phyloP scores from a whole-genome alignment of 2,329 filamentous ascomycete species.

The Apiospora saccharicola region DNA sequence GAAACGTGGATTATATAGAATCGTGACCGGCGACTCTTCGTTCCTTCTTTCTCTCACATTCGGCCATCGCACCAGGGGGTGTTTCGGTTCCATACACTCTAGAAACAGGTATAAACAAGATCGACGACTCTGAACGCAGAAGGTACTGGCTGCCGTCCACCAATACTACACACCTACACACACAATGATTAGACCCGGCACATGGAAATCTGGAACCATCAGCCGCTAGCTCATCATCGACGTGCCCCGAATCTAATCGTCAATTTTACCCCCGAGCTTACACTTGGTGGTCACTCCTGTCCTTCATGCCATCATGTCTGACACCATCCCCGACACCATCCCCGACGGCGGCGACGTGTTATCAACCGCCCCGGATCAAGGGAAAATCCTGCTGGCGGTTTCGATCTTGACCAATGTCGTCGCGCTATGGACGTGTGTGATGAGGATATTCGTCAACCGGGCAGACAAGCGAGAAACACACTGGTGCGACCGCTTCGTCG shows the following conservation, averaged over 20 bases:
- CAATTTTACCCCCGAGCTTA: background rate
- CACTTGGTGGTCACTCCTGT: background rate
- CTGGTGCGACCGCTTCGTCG: slow-evolving; percentile 46
- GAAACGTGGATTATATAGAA: slow-evolving; percentile 2
- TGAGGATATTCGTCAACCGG: slow-evolving; percentile 42
- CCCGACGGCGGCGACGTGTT: background rate
- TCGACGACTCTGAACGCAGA: slow-evolving; percentile 8
- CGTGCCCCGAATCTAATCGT: background rate
- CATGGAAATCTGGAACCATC: background rate
- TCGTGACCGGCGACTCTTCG: background rate
- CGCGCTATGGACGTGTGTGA: slow-evolving; percentile 43
- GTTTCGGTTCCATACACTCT: slow-evolving; percentile 1
- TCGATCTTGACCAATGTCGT: slow-evolving; percentile 43
- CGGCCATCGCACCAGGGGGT: background rate
- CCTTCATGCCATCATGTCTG: slow-evolving; percentile 7
- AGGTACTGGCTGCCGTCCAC: background rate
- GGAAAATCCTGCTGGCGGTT: slow-evolving; percentile 42
- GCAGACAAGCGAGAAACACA: slow-evolving; percentile 38
- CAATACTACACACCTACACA: too few relatives aligned
- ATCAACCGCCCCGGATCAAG: background rate
- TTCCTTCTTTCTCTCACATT: background rate
- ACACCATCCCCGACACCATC: background rate
- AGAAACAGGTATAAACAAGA: slow-evolving; percentile 20
- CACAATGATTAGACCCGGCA: background rate
- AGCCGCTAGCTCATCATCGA: background rate